A percentile compares a stretch with the other conserved stretches of the same genome.
Conservation (phyloP, 257 asterid genomes). For the Solanum sitiens region DNA sequence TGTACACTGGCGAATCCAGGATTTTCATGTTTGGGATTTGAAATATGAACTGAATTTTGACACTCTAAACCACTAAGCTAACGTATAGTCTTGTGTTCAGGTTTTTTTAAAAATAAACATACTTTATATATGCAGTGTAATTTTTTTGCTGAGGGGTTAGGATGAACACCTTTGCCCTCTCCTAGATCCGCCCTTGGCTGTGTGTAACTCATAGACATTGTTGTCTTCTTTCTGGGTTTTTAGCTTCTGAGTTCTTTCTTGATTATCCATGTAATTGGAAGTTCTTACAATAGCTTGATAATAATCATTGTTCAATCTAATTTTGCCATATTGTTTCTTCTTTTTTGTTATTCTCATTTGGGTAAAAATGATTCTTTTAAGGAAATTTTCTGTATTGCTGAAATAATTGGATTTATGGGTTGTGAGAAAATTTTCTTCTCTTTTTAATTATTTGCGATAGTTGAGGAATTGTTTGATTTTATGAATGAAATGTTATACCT, state of each 20-base stretch:
- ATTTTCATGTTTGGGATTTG: neutral
- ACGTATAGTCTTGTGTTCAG: neutral
- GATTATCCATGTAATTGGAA: neutral
- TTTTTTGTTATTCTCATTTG: neutral
- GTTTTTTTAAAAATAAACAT: neutral
- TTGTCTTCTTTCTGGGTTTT: neutral
- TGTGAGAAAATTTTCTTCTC: neutral
- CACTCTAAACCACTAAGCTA: neutral
- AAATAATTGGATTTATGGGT: neutral
- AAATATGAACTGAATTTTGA: neutral
- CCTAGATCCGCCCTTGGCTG: neutral
- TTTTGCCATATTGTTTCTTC: neutral
- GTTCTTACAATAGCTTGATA: neutral
- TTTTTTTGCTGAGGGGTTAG: neutral
- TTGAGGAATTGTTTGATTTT: neutral
- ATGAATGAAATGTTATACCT: constrained; percentile 2
- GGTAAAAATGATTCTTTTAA: neutral
- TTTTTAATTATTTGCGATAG: neutral
- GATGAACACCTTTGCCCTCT: neutral
- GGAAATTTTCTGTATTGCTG: neutral
- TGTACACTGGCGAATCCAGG: neutral
- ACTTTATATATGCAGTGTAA: no score
- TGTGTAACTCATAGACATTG: neutral
- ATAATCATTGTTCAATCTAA: neutral
- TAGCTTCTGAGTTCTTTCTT: neutral